Evolutionary conservation across 2,329 filamentous ascomycete species (phyloP), one percentile per base, ranked within the genome.

Genomic region (Diaporthe capsici): DNA sequence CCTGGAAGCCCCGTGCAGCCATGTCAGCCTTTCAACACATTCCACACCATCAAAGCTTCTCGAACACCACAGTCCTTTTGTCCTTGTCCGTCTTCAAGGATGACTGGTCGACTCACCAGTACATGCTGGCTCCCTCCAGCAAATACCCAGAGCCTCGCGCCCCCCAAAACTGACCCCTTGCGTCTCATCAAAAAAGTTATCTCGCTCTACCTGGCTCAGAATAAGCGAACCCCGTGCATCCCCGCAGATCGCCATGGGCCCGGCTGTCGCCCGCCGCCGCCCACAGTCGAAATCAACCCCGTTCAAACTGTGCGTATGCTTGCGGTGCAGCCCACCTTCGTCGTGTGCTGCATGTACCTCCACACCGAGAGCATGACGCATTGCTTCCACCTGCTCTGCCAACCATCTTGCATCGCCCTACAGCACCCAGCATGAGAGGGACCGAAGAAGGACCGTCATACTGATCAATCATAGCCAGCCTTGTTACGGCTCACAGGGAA

Each of bases 391-490:
- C 44, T 51, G 58, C 58, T 63, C 53, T 53, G 39, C 73, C 73
- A 73, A 75, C 71, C 71, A 71, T 42, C 44, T 63, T 58, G 37
- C 71, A 37, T 12, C 63, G 49, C 57, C 61, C n/a, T 68, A 53
- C 70, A 44, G 49, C 61, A 58, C 28, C 53, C 55, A 22, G n/a
- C 20, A n/a, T 67, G 71, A 70, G 67, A 55, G 65, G 55, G 68
- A 73, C 73, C 73, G 76, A 73, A 55, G 65, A 75, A 75, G 73
- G 55, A 67, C 73, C 73, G 71, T 39, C 25, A 25, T 57, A 13
- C 53, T 28, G 39, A 60, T 72, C 68, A 44, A 49, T 57, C 55
- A 51, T 37, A 28, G 47, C 39, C 44, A 65, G 60, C 55, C 20
- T 37, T 55, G 31, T 4, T 22, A 22, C 25, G n/a, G 61, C 10